Percentiles rank a stretch among this genome's conserved stretches.
phyloP scores from a whole-genome alignment of 352 stramenopile genomes.

The Pythium guiyangense region DNA sequence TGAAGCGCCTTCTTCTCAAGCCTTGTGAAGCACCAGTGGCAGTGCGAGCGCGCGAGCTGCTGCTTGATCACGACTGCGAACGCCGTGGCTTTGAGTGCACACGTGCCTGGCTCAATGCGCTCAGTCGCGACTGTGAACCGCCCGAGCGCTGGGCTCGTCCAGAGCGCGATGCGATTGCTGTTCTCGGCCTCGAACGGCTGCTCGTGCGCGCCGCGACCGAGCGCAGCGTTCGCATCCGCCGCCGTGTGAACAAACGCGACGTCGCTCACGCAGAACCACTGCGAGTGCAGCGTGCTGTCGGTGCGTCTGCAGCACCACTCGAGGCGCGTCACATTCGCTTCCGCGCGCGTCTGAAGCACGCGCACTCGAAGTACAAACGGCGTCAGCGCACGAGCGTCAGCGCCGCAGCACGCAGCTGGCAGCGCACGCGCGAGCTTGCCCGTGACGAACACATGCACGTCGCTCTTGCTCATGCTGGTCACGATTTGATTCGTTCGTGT shows the following conservation, averaged over 20 bases:
- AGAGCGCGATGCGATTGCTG: constrained; percentile 17
- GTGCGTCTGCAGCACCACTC: constrained; percentile 2
- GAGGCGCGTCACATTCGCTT: neutral
- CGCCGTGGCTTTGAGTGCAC: constrained; percentile 31
- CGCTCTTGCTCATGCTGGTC: neutral
- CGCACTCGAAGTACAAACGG: neutral
- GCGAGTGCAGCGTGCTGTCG: constrained; percentile 10
- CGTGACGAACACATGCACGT: constrained; percentile 3
- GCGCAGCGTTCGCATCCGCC: constrained; percentile 3
- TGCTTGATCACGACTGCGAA: constrained; percentile 53
- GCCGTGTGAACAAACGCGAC: constrained; percentile 8
- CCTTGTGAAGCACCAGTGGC: constrained; percentile 57
- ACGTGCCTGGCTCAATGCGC: constrained; percentile 21
- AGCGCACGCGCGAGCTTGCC: constrained; percentile 1
- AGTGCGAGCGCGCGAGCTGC: constrained; percentile 19
- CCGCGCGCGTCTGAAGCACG: neutral
- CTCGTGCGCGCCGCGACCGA: constrained; percentile 17
- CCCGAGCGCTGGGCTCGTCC: constrained; percentile 14
- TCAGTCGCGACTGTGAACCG: constrained; percentile 31
- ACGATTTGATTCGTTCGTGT: no score
- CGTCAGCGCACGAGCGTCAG: neutral
- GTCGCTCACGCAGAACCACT: constrained; percentile 15
- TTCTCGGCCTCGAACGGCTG: constrained; percentile 18
- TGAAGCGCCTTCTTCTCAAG: constrained; percentile 44
- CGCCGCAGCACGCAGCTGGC: constrained; percentile 1